Percentiles rank a stretch among this genome's conserved stretches.
These are phyloP conservation scores for Neofusicoccum sp. DNA, from an alignment of 2,329 filamentous ascomycete genomes.

Conservation along the genomic window DNA sequence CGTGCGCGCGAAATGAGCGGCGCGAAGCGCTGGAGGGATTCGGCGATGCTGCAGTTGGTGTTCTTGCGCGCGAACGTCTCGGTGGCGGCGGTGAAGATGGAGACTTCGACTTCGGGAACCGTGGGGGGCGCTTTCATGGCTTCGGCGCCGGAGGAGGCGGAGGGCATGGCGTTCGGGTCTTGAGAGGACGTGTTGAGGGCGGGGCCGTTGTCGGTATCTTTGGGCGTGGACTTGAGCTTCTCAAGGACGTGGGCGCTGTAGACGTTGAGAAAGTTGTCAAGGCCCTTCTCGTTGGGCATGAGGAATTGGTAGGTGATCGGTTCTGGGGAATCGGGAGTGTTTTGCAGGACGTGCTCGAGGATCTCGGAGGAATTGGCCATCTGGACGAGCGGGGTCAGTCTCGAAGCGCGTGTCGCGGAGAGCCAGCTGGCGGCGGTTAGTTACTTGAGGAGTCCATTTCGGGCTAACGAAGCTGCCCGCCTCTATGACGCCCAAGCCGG, in stretches of 20 bases:
- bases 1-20: conserved; percentile 70
- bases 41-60: conserved; percentile 75
- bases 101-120: conserved; percentile 65
- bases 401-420: neutral
- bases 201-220: conserved; percentile 37
- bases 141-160: conserved; percentile 33
- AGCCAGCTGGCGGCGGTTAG: conserved; percentile 11
- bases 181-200: conserved; percentile 43
- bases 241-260: conserved; percentile 49
- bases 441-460: conserved; percentile 73
- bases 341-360: conserved; percentile 64
- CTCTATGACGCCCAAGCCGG: conserved; percentile 72
- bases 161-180: conserved; percentile 44
- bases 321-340: conserved; percentile 53
- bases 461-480: conserved; percentile 80
- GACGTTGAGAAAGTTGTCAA: conserved; percentile 59
- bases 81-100: conserved; percentile 79
- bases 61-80: conserved; percentile 79
- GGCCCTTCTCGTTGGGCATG: conserved; percentile 71
- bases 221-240: conserved; percentile 46
- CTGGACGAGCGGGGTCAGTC: conserved; percentile 41
- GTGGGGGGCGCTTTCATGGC: conserved; percentile 34
- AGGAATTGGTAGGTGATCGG: conserved; percentile 76
- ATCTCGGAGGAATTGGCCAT: conserved; percentile 79
- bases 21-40: conserved; percentile 68